These are phyloP conservation scores for Phytophthora melonis DNA, from an alignment of 352 stramenopile genomes.

Conservation along the genomic window DNA sequence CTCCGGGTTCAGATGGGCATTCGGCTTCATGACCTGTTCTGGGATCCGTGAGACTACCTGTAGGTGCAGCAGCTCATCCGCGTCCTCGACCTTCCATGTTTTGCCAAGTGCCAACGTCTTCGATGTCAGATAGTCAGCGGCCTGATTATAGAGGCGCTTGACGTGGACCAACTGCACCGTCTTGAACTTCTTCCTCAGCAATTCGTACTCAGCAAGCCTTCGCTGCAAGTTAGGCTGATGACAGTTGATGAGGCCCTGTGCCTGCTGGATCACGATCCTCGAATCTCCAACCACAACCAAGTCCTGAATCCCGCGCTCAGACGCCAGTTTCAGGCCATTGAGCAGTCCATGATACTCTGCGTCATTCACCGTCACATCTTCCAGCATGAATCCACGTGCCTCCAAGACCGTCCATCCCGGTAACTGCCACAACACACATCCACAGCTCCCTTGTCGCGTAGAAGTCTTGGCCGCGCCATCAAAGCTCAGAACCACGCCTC, in stretches of 20 bases:
- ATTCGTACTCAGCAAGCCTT: neutral
- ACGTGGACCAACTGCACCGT: slow-evolving; percentile 3
- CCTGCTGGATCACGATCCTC: slow-evolving; percentile 9
- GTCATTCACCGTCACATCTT: slow-evolving; percentile 22
- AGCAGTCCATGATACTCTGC: slow-evolving; percentile 11
- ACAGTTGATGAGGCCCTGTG: slow-evolving; percentile 12
- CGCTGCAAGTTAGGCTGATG: slow-evolving; percentile 14
- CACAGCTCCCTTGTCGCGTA: neutral
- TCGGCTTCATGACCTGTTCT: slow-evolving; percentile 7
- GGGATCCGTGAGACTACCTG: neutral
- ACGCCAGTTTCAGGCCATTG: neutral
- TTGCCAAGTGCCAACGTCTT: neutral
- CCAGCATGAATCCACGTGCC: too few species aligned
- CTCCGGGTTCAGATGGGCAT: neutral
- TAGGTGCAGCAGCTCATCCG: neutral
- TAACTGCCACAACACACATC: too few species aligned
- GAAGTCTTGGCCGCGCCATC: slow-evolving; percentile 15
- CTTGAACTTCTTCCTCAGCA: slow-evolving; percentile 3
- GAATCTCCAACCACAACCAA: neutral
- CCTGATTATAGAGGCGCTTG: slow-evolving; percentile 13
- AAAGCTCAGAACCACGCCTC: slow-evolving; percentile 14
- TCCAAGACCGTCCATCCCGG: too few species aligned
- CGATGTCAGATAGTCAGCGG: slow-evolving; percentile 6
- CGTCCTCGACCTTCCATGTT: neutral
- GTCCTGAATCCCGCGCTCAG: neutral